A percentile compares a stretch with the other conserved stretches of the same genome.
phyloP scores from a whole-genome alignment of 2,329 filamentous ascomycete species.

The Epichloe sp. region DNA sequence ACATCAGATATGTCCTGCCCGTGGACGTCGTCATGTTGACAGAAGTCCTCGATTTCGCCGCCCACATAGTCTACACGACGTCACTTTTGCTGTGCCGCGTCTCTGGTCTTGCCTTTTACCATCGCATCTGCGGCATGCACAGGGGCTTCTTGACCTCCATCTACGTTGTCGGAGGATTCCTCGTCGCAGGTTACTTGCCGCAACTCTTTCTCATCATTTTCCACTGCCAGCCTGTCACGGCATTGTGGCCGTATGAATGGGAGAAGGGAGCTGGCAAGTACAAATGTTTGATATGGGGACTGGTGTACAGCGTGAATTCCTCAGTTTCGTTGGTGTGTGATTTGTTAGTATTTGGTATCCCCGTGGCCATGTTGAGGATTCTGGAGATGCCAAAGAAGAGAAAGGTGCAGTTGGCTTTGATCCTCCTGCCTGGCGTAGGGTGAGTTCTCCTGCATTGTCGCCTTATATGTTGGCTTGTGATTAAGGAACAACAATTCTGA shows the following conservation, averaged over 20 bases:
- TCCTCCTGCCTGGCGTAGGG: slow-evolving; percentile 36
- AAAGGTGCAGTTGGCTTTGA: slow-evolving; percentile 33
- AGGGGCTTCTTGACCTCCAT: slow-evolving; percentile 22
- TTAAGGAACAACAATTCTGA: not conserved
- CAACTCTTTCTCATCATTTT: slow-evolving; percentile 38
- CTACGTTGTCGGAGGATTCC: slow-evolving; percentile 19
- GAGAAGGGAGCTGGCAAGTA: slow-evolving; percentile 27
- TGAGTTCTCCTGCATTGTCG: slow-evolving; percentile 15
- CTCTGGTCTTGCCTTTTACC: slow-evolving; percentile 39
- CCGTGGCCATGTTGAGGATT: slow-evolving; percentile 31
- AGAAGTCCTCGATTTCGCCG: slow-evolving; percentile 34
- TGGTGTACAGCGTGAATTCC: slow-evolving; percentile 39
- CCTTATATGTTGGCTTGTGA: not conserved
- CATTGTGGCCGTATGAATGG: slow-evolving; percentile 37
- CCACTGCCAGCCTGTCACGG: slow-evolving; percentile 37
- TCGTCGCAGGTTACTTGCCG: slow-evolving; percentile 30
- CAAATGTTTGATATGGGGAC: slow-evolving; percentile 34
- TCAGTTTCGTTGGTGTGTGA: slow-evolving; percentile 35
- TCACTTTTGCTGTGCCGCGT: slow-evolving; percentile 35
- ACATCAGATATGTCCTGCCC: slow-evolving; percentile 33
- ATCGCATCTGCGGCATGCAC: slow-evolving; percentile 29
- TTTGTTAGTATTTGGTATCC: slow-evolving; percentile 35
- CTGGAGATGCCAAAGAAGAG: slow-evolving; percentile 29
- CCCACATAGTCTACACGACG: slow-evolving; percentile 38
- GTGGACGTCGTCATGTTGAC: slow-evolving; percentile 26